These are phyloP conservation scores for Malassezia yamatoensis DNA, from an alignment of 1,284 basidiomycete genomes.

Conservation along the genomic window DNA sequence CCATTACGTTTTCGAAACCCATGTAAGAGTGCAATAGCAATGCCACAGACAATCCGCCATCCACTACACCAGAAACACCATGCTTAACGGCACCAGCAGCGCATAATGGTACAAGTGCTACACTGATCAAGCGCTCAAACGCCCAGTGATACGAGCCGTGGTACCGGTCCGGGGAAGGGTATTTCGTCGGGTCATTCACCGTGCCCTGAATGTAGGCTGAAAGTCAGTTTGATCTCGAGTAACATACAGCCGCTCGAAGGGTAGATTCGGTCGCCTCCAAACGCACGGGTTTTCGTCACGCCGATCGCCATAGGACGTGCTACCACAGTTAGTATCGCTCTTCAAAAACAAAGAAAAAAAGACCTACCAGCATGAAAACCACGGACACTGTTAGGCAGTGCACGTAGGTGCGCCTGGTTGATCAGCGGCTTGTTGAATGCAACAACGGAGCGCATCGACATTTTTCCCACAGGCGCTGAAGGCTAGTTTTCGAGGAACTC, in stretches of 20 bases:
- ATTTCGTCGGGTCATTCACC: conserved; percentile 86
- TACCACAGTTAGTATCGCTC: not conserved
- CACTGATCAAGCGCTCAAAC: conserved; percentile 83
- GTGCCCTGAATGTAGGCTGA: conserved; percentile 81
- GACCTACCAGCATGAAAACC: conserved; percentile 17
- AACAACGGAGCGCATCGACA: conserved; percentile 14
- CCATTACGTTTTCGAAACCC: conserved; percentile 50
- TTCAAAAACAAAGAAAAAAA: no score
- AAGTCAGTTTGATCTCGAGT: not conserved
- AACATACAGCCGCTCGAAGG: conserved; percentile 16
- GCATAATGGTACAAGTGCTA: conserved; percentile 68
- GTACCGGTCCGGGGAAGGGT: conserved; percentile 60
- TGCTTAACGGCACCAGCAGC: conserved; percentile 46
- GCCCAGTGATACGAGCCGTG: conserved; percentile 97
- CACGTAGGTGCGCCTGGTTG: conserved; percentile 1
- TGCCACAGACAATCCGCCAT: conserved; percentile 74
- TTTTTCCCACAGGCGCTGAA: not conserved
- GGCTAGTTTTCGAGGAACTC: not conserved
- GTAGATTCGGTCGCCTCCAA: conserved; percentile 13
- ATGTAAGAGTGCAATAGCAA: conserved; percentile 92
- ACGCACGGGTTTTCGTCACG: conserved; percentile 8
- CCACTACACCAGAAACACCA: conserved; percentile 52
- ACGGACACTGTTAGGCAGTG: conserved; percentile 3
- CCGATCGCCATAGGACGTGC: conserved; percentile 11
- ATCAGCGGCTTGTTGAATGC: conserved; percentile 12